These are phyloP conservation scores for Carallia pectinifolia DNA, from an alignment of 345 rosid genomes.

Conservation along the genomic window DNA sequence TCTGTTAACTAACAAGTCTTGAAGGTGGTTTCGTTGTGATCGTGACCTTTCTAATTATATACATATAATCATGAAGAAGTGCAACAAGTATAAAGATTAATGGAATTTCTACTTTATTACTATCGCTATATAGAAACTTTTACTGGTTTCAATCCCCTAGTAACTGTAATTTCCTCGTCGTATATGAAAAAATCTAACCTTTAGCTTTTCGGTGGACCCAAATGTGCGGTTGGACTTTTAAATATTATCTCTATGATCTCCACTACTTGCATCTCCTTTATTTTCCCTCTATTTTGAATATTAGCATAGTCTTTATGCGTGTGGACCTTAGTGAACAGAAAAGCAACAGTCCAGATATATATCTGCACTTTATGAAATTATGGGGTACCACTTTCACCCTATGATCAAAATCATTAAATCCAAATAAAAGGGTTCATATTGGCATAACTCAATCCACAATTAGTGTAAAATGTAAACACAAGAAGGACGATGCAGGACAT, in stretches of 20 bases:
- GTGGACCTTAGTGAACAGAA: conserved; percentile 24
- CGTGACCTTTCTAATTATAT: not conserved
- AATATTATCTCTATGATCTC: not conserved
- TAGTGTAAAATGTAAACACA: not conserved
- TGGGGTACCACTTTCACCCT: not conserved
- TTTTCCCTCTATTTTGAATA: not conserved
- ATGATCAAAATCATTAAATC: not conserved
- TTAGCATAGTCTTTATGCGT: conserved; percentile 16
- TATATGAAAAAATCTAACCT: not conserved
- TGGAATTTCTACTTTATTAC: not conserved
- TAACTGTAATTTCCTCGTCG: conserved; percentile 8
- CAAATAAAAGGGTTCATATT: not conserved
- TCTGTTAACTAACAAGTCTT: not conserved
- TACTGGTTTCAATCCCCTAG: not conserved
- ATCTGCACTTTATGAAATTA: not conserved
- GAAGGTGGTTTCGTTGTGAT: conserved; percentile 6
- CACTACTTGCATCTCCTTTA: not conserved
- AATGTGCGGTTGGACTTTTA: conserved; percentile 12
- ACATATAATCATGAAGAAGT: not conserved
- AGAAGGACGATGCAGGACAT: not conserved
- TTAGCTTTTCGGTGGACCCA: conserved; percentile 22
- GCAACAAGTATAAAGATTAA: not conserved
- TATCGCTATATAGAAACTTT: no score
- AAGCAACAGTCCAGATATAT: not conserved
- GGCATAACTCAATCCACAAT: not conserved